These are phyloP conservation scores for Ogataea trehalophila DNA, from an alignment of 805 yeast species.

Conservation along the genomic window DNA sequence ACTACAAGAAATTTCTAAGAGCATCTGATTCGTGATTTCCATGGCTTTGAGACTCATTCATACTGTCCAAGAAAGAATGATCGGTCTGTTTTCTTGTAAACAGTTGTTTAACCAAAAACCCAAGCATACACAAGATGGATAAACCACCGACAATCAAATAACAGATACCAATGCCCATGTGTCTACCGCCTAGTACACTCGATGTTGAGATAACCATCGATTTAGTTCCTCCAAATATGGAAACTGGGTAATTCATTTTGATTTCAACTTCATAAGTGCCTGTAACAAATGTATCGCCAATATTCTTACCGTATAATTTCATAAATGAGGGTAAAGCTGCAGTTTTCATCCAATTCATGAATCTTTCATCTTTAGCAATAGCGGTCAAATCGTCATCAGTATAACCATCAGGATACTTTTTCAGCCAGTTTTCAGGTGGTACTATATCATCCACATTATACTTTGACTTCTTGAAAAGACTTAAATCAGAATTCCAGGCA, in stretches of 20 bases:
- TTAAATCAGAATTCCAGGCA: conserved; percentile 79
- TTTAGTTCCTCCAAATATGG: conserved; percentile 85
- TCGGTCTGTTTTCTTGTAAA: conserved; percentile 37
- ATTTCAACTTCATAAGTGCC: conserved; percentile 72
- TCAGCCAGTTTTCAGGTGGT: conserved; percentile 93
- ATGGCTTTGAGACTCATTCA: conserved; percentile 9
- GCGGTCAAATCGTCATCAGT: conserved; percentile 78
- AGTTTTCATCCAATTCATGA: conserved; percentile 98
- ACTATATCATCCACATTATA: conserved; percentile 68
- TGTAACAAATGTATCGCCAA: conserved; percentile 43
- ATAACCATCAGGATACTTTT: conserved; percentile 80
- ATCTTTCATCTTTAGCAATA: conserved; percentile 68
- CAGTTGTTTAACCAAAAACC: conserved; percentile 75
- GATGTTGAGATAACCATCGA: conserved; percentile 76
- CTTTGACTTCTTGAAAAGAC: conserved; percentile 65
- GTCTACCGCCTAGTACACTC: conserved; percentile 82
- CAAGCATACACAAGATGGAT: conserved; percentile 62
- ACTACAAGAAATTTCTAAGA: conserved; percentile 17
- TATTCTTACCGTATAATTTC: conserved; percentile 76
- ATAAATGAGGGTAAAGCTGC: conserved; percentile 89
- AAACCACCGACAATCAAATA: conserved; percentile 81
- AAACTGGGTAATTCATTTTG: conserved; percentile 76
- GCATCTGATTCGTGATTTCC: conserved; percentile 5
- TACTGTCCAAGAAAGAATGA: conserved; percentile 27
- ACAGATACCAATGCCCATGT: conserved; percentile 77